Evolutionary conservation across 2,329 filamentous ascomycete species (phyloP).

Genomic region (Verticillium alfalfae): DNA sequence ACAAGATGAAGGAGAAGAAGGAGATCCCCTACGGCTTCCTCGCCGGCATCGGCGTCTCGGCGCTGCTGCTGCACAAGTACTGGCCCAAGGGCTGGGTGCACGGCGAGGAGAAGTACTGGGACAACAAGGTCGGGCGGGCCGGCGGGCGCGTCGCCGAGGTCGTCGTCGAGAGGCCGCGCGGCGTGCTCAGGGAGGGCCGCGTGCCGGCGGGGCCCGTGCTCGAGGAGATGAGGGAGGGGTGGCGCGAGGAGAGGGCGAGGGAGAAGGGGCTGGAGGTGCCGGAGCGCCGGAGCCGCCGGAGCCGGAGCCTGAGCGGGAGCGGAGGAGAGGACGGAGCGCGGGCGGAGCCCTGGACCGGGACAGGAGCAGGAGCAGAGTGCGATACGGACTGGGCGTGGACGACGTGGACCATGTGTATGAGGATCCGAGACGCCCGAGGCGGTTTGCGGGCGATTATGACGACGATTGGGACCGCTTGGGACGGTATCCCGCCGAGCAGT

Average conservation of each 20-base stretch:
- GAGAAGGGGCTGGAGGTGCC: neutral
- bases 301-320: neutral
- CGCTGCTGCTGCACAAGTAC: slow-evolving; percentile 25
- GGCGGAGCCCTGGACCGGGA: neutral
- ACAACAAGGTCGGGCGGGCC: slow-evolving; percentile 12
- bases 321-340: neutral
- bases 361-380: neutral
- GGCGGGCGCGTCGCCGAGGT: slow-evolving; percentile 1
- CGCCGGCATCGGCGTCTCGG: slow-evolving; percentile 26
- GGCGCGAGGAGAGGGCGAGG: slow-evolving; percentile 8
- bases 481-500: neutral
- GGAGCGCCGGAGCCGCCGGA: neutral
- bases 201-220: slow-evolving; percentile 9
- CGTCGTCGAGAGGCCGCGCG: neutral
- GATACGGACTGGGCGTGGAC: neutral
- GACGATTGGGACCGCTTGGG: neutral
- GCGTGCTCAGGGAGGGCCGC: slow-evolving; percentile 6
- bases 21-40: slow-evolving; percentile 24
- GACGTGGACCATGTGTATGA: neutral
- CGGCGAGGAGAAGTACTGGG: slow-evolving; percentile 23
- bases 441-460: neutral
- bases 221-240: slow-evolving; percentile 8
- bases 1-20: neutral
- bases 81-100: slow-evolving; percentile 25
- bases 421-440: neutral